Conservation (phyloP, 2,329 filamentous ascomycete species). For the Sarocladiaceae sp. region DNA sequence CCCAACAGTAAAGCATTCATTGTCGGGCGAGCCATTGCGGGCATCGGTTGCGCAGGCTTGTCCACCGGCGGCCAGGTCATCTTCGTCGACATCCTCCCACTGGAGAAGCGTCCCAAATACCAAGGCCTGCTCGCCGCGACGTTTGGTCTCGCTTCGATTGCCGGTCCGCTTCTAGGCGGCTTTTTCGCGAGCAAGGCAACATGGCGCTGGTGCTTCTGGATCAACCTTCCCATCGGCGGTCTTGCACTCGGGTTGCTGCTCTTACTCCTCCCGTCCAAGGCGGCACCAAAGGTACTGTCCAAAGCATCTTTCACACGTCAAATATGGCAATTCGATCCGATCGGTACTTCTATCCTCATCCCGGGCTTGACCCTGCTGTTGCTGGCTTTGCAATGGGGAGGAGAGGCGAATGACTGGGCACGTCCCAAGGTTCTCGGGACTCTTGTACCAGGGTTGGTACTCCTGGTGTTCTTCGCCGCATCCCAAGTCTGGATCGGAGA, state of each 20-base stretch:
- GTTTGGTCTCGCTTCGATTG: conserved; percentile 28
- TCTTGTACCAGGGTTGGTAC: conserved; percentile 25
- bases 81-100: conserved; percentile 10
- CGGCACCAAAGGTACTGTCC: neutral
- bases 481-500: conserved; percentile 10
- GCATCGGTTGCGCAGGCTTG: conserved; percentile 13
- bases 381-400: conserved; percentile 39
- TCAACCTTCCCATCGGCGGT: conserved; percentile 22
- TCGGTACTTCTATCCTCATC: conserved; percentile 12
- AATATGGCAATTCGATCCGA: conserved; percentile 17
- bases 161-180: conserved; percentile 13
- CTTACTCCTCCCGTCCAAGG: conserved; percentile 10
- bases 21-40: conserved; percentile 14
- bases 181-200: conserved; percentile 16
- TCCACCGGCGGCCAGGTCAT: conserved; percentile 11
- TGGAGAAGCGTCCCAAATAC: conserved; percentile 25
- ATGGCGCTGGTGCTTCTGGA: conserved; percentile 23
- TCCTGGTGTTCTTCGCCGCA: neutral
- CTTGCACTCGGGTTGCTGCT: conserved; percentile 20
- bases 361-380: conserved; percentile 29
- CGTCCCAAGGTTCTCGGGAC: conserved; percentile 42
- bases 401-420: conserved; percentile 43
- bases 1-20: conserved; percentile 14
- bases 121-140: conserved; percentile 29
- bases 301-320: neutral